phyloP scores from a whole-genome alignment of 2,329 filamentous ascomycete genomes.

The Domatiomyces globalis region DNA sequence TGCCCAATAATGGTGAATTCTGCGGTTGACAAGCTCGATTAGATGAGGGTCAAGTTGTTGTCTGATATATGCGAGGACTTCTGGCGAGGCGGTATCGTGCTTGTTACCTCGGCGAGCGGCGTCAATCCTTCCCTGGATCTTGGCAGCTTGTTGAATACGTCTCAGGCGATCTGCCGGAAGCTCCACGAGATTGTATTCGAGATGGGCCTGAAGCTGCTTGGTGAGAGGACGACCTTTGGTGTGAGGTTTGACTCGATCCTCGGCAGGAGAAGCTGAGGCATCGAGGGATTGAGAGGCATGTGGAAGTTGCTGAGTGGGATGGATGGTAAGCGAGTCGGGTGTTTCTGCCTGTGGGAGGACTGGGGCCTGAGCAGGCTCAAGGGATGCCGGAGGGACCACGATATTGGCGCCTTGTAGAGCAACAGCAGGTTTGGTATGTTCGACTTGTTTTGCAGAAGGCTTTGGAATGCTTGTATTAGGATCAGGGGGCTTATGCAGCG shows the following conservation, averaged over 20 bases:
- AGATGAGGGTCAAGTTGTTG: background rate
- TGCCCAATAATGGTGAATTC: background rate
- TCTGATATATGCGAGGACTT: background rate
- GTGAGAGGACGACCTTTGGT: background rate
- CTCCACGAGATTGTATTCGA: background rate
- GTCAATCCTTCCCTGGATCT: background rate
- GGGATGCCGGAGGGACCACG: no score
- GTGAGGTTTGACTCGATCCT: background rate
- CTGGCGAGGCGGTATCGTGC: background rate
- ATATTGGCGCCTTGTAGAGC: background rate
- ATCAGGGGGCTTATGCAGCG: background rate
- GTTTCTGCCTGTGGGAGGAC: background rate
- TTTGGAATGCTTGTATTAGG: background rate
- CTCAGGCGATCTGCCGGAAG: background rate
- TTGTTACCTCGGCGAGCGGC: background rate
- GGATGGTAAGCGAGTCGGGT: background rate
- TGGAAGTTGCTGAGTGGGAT: background rate
- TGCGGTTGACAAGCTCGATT: background rate
- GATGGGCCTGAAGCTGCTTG: background rate
- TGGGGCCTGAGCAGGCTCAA: background rate
- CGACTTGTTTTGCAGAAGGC: background rate
- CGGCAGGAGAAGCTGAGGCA: no score
- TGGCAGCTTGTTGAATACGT: background rate
- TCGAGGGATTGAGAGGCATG: no score
- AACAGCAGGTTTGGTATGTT: background rate